Evolutionary conservation across 2,329 filamentous ascomycete genomes (phyloP).

Genomic region (Fusarium armeniacum): DNA sequence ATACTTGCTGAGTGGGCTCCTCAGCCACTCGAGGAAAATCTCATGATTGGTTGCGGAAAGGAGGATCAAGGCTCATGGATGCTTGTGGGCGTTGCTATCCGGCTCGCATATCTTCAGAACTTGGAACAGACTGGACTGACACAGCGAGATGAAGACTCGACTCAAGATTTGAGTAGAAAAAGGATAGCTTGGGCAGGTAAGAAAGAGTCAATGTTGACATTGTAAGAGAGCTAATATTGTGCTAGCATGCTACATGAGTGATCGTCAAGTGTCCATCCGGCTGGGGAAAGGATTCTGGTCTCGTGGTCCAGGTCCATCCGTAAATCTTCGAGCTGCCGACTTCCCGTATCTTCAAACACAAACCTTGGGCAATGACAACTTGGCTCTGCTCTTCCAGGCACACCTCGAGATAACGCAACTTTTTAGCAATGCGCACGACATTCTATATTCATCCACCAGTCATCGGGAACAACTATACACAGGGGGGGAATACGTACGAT

Average conservation of each 20-base stretch:
- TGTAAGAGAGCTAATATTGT: not conserved
- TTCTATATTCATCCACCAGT: constrained; percentile 78
- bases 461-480: constrained; percentile 78
- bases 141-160: constrained; percentile 70
- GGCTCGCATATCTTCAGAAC: constrained; percentile 78
- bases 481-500: constrained; percentile 80
- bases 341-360: constrained; percentile 75
- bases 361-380: constrained; percentile 73
- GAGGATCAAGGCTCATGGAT: constrained; percentile 83
- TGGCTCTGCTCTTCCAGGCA: constrained; percentile 77
- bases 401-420: constrained; percentile 79
- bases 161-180: constrained; percentile 72
- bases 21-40: constrained; percentile 72
- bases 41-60: constrained; percentile 77
- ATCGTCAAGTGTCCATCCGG: constrained; percentile 77
- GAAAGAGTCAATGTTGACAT: not conserved
- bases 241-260: constrained; percentile 73
- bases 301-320: constrained; percentile 76
- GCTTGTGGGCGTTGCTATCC: constrained; percentile 78
- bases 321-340: constrained; percentile 73
- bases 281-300: constrained; percentile 82
- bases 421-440: constrained; percentile 80
- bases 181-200: constrained; percentile 75
- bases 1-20: constrained; percentile 81
- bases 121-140: constrained; percentile 78